Base-by-base conservation (phyloP, 352 stramenopile species). In the Phytophthora multivora region DNA sequence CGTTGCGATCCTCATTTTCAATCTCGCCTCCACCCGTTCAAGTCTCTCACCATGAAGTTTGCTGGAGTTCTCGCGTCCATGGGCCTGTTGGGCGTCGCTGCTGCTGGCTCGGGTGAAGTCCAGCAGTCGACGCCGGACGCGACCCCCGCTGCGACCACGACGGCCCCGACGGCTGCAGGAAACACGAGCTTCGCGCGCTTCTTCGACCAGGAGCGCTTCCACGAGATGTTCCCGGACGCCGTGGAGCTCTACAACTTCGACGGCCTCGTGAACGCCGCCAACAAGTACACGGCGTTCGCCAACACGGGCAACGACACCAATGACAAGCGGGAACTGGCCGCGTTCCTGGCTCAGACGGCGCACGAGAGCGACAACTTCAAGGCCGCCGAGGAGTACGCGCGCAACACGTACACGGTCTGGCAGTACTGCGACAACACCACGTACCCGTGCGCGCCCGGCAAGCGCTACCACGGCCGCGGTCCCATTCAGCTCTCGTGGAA, bases 401-500 rank as follows among this genome's bases (percentile, higher is more conserved):
- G 48, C 21, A 47, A 74, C 18, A 73, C 62, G 13, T 82, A 77
- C 59, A 69, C 54, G 2, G 67, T 74, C 41, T 68, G 52, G 43
- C 68, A 80, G 56, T 83, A 83, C 61, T 86, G 76, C 35, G 71
- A 86, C 53, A 64, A 68, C 47, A 74, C 53, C 10, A 66, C 57
- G 2, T 66, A 65, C 39, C 38, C 70, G 12, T 85, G 76, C 30
- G 60, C 57, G 16, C 26, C 63, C 5, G 76, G 70, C 10, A 63
- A 64, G n/a, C 72, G 73, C 16, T 82, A 85, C 56, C 69, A 84
- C 23, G 75, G 73, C n/a, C 76, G 76, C n/a, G 76, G 76, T 11
- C 64, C 76, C 12, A 83, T 86, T 50, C 67, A 79, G 57, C 59
- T 85, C 28, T 75, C 66, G 15, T 85, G 76, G 76, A 85, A 83